Conservation (phyloP, 2,329 filamentous ascomycete species). For the Exserohilum rostratum region DNA sequence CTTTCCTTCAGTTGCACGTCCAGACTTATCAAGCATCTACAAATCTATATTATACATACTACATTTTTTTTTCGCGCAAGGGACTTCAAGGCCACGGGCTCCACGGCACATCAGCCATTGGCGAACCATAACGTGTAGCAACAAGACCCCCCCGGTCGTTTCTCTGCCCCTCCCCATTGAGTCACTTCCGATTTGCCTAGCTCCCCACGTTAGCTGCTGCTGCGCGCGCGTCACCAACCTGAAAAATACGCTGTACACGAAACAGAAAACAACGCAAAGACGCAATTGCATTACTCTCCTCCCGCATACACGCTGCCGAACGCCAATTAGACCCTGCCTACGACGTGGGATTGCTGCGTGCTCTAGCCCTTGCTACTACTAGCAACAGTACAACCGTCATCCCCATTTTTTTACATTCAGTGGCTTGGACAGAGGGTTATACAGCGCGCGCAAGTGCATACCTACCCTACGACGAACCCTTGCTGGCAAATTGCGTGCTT, state of each 20-base stretch:
- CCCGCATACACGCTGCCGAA: neutral
- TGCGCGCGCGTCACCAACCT: neutral
- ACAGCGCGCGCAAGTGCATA: slow-evolving; percentile 14
- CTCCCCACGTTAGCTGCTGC: neutral
- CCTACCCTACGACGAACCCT: slow-evolving; percentile 23
- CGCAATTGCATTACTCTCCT: neutral
- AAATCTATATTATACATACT: slow-evolving; percentile 6
- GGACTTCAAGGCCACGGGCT: neutral
- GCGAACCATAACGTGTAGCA: neutral
- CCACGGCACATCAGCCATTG: neutral
- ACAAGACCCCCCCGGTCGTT: no score
- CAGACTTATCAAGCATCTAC: neutral
- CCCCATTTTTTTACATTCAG: neutral
- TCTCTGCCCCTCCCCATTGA: slow-evolving; percentile 1
- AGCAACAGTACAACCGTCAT: slow-evolving; percentile 19
- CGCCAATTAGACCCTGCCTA: slow-evolving; percentile 27
- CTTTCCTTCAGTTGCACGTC: neutral
- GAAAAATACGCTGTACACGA: neutral
- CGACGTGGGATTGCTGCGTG: slow-evolving; percentile 27
- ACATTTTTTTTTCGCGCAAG: neutral
- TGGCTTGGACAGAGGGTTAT: neutral
- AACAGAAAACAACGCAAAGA: neutral
- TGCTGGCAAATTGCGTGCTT: slow-evolving; percentile 27
- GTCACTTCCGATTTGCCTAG: slow-evolving; percentile 2
- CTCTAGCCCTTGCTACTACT: slow-evolving; percentile 10